phyloP scores from a whole-genome alignment of 805 yeast genomes.

The Kazachstania viticola region DNA sequence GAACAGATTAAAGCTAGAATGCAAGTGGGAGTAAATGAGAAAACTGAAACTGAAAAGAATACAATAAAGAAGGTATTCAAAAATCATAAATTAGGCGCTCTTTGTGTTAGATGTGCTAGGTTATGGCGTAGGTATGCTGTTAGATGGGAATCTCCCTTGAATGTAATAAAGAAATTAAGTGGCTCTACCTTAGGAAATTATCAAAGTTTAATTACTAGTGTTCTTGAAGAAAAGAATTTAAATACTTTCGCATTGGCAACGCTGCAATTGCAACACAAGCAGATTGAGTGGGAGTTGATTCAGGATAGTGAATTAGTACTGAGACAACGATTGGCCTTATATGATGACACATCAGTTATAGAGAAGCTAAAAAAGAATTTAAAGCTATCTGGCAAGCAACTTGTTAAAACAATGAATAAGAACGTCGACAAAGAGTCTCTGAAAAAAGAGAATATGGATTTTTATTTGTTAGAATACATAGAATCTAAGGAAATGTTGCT shows the following conservation, averaged over 20 bases:
- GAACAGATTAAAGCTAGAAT: constrained; percentile 13
- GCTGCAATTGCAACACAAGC: constrained; percentile 26
- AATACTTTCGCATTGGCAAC: constrained; percentile 9
- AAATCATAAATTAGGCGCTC: constrained; percentile 37
- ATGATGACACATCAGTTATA: constrained; percentile 9
- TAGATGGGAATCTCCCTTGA: constrained; percentile 71
- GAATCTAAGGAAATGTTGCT: too few species aligned
- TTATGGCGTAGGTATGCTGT: constrained; percentile 88
- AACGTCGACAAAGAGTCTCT: too few species aligned
- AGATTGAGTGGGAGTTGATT: constrained; percentile 54
- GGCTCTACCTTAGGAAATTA: constrained; percentile 13
- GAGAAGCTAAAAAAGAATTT: constrained; percentile 13
- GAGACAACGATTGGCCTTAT: constrained; percentile 34
- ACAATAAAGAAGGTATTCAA: constrained; percentile 5
- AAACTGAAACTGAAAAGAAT: constrained; percentile 6
- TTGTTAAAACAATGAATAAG: too few species aligned
- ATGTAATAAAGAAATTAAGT: constrained; percentile 39
- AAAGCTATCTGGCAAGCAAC: constrained; percentile 12
- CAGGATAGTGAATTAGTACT: constrained; percentile 49
- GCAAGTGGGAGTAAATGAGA: constrained; percentile 15
- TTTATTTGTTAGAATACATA: too few species aligned
- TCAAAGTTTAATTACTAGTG: constrained; percentile 7
- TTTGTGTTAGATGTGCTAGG: constrained; percentile 80
- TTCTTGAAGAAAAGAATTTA: constrained; percentile 11
- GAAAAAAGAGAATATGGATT: too few species aligned